Evolutionary conservation across 2,329 filamentous ascomycete genomes (phyloP).

Genomic region (Nannizziopsis arthrosporioides): DNA sequence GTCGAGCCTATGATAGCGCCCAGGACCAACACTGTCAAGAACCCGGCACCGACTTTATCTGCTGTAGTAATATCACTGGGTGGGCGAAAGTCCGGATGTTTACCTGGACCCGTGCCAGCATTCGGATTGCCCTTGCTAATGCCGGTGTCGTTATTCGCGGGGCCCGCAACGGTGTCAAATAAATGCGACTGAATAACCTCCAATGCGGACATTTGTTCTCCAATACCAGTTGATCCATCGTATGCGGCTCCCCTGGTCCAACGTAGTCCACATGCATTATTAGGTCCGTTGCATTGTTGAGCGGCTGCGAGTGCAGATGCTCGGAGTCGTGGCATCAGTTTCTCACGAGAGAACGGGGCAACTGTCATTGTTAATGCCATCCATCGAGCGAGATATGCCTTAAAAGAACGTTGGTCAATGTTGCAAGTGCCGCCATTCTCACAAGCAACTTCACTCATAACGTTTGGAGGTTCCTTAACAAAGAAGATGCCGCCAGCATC

Average conservation of each 20-base stretch:
- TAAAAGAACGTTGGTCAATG: slow-evolving; percentile 53
- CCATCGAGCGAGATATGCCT: slow-evolving; percentile 53
- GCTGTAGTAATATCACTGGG: slow-evolving; percentile 42
- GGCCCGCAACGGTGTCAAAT: slow-evolving; percentile 30
- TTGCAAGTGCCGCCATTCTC: slow-evolving; percentile 46
- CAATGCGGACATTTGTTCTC: slow-evolving; percentile 59
- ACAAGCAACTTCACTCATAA: slow-evolving; percentile 51
- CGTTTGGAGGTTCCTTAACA: slow-evolving; percentile 31
- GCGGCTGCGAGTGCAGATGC: slow-evolving; percentile 46
- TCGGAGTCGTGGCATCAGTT: slow-evolving; percentile 43
- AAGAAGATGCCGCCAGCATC: slow-evolving; percentile 43
- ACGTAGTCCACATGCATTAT: slow-evolving; percentile 19
- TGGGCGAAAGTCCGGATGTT: slow-evolving; percentile 30
- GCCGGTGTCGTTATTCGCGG: slow-evolving; percentile 38
- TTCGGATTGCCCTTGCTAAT: slow-evolving; percentile 38
- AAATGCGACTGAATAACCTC: slow-evolving; percentile 51
- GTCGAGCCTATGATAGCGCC: slow-evolving; percentile 44
- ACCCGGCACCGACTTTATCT: slow-evolving; percentile 57
- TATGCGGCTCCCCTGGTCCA: slow-evolving; percentile 39
- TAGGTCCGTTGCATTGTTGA: slow-evolving; percentile 18
- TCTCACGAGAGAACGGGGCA: slow-evolving; percentile 44
- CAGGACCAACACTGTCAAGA: slow-evolving; percentile 51
- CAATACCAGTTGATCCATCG: slow-evolving; percentile 51
- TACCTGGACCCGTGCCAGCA: slow-evolving; percentile 20
- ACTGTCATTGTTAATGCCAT: slow-evolving; percentile 46